Evolutionary conservation across 2,329 filamentous ascomycete species (phyloP).

Genomic region (Fusarium domesticum): DNA sequence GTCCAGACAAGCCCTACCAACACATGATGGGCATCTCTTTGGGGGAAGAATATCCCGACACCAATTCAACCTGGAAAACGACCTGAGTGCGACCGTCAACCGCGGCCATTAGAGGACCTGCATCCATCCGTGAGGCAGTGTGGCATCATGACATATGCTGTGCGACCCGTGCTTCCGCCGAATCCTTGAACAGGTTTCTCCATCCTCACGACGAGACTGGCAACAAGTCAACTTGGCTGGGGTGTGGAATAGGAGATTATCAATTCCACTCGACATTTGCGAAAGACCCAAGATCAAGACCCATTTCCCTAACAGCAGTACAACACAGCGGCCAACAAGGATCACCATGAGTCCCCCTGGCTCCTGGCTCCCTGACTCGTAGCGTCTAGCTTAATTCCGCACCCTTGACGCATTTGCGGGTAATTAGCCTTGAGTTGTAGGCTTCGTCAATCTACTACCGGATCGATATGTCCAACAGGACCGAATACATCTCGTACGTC

Average conservation of each 20-base stretch:
- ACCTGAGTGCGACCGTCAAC: constrained; percentile 4
- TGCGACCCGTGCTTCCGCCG: constrained; percentile 11
- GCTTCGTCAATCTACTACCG: background rate
- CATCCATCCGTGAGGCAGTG: constrained; percentile 8
- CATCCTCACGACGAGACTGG: constrained; percentile 13
- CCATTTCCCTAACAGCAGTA: background rate
- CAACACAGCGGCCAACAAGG: background rate
- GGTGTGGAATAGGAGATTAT: constrained; percentile 5
- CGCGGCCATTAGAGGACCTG: constrained; percentile 9
- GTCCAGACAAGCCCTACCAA: no score
- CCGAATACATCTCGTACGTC: no score
- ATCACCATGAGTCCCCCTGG: background rate
- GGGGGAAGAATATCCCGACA: no score
- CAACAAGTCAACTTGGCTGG: constrained; percentile 1
- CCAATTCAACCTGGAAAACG: constrained; percentile 18
- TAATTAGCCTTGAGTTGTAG: background rate
- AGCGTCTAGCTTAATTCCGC: background rate
- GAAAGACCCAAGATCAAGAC: background rate
- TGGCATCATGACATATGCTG: constrained; percentile 24
- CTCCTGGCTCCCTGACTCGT: background rate
- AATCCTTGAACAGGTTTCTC: constrained; percentile 5
- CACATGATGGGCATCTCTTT: no score
- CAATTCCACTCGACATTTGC: background rate
- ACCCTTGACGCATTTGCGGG: background rate
- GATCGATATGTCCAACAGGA: no score